Conservation (phyloP, 169 alveolate genomes). For the Sarcocystis neurona region DNA sequence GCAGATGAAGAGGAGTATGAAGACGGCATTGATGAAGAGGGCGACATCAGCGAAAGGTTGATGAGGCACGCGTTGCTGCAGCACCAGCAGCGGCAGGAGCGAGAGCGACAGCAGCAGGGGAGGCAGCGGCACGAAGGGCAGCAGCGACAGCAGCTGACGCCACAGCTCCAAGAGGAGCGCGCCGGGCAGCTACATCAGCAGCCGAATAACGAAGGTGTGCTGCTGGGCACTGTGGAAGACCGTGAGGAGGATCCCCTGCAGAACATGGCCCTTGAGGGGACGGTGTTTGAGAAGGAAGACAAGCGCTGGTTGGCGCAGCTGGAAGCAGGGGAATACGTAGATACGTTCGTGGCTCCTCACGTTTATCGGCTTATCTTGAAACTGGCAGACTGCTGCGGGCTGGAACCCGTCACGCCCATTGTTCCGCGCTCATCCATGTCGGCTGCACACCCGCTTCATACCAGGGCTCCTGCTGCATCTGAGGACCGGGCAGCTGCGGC, state of each 20-base stretch:
- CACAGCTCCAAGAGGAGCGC: too few species aligned
- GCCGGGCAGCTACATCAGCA: too few species aligned
- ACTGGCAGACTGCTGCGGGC: not conserved
- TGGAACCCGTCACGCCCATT: not conserved
- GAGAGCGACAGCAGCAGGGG: too few species aligned
- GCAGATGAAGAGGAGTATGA: too few species aligned
- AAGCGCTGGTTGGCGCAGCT: not conserved
- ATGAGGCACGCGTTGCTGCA: too few species aligned
- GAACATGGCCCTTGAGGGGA: not conserved
- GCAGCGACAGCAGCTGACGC: too few species aligned
- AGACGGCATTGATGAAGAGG: too few species aligned
- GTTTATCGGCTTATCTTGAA: not conserved
- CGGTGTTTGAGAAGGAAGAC: slow-evolving; percentile 5
- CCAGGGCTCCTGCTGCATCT: not conserved
- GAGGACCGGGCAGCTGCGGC: not conserved
- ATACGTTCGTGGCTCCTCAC: not conserved
- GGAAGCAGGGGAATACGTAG: slow-evolving; percentile 3
- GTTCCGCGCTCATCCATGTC: too few species aligned
- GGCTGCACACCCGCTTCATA: not conserved
- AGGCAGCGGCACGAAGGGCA: too few species aligned
- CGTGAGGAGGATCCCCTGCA: not conserved
- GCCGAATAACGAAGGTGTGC: too few species aligned
- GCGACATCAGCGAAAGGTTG: too few species aligned
- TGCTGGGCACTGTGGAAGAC: not conserved
- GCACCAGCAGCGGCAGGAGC: too few species aligned